Evolutionary conservation across 2,329 filamentous ascomycete genomes (phyloP).

Genomic region (Albifimbria verrucaria): DNA sequence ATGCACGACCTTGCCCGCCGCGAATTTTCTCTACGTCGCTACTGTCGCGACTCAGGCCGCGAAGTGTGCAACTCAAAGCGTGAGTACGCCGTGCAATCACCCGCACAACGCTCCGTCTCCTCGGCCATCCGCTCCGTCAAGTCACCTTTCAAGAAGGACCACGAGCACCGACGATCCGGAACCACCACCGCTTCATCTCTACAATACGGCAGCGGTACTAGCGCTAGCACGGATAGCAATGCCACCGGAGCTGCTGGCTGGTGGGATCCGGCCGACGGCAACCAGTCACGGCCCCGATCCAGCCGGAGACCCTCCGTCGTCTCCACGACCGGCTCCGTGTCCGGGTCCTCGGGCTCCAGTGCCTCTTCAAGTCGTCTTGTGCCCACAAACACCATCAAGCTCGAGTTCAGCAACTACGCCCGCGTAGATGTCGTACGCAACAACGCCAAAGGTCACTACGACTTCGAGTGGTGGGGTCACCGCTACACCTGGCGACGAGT

Average conservation of each 20-base stretch:
- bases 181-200: conserved; percentile 16
- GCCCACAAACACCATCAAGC: conserved; percentile 75
- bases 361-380: conserved; percentile 33
- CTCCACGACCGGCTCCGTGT: conserved; percentile 9
- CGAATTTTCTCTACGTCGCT: conserved; percentile 86
- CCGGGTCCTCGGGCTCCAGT: conserved; percentile 12
- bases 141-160: conserved; percentile 20
- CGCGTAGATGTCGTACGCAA: conserved; percentile 78
- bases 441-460: conserved; percentile 64
- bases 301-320: conserved; percentile 5
- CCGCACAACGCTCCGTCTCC: conserved; percentile 44
- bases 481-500: conserved; percentile 81
- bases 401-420: conserved; percentile 97
- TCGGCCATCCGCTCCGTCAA: conserved; percentile 46
- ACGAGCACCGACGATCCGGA: conserved; percentile 18
- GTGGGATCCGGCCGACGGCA: not conserved
- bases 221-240: conserved; percentile 4
- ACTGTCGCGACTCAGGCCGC: conserved; percentile 87
- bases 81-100: conserved; percentile 48
- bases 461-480: conserved; percentile 91
- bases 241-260: not conserved
- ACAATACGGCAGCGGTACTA: conserved; percentile 9
- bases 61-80: conserved; percentile 85
- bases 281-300: not conserved
- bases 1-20: conserved; percentile 88